Base-by-base conservation (phyloP, 1,139 yeast species). In the Zygosaccharomyces pseudobailii region DNA sequence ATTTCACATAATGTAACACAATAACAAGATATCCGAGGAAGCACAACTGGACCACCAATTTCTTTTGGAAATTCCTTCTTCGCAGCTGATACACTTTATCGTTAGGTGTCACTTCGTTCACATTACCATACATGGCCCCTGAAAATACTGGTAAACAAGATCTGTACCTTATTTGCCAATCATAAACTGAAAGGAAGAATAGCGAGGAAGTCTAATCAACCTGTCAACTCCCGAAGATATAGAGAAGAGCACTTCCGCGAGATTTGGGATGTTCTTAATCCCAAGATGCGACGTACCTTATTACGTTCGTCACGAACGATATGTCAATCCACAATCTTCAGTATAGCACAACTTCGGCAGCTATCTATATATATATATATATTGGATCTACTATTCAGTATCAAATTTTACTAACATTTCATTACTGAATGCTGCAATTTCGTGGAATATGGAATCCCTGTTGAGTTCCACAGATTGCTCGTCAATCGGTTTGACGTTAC, bases 371-470 rank as follows among this genome's bases (percentile, higher is more conserved):
- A 34, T 30, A 30, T 30, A 20, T 34, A 24, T 25, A 34, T 7
- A 25, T 9, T 23, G 42, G 21, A 10, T 19, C 25, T 38, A 38
- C 23, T 27, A 28, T 17, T 58, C 54, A 13, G 53, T 47, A 33
- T 61, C 62, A 37, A 64, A 64, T 32, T 51, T 52, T 19, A 58
- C 60, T 20, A 60, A 55, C 38, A 64, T 42, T n/a, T 63, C 67
- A 30, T 57, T 55, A 38, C 96, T 96, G 46, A 87, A 72, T 39
- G 85, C 72, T 45, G 75, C 73, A 44, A 90, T 83, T 65, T 90
- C 96, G 49, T 78, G 76, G 52, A 84, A 69, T 33, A 87, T 76
- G 1, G 92, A 87, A n/a, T 79, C 83, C 61, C 79, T 83, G 66
- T 90, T 88, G 47, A 89, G 71, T 40, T 71, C 71, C n/a, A 87